These are phyloP conservation scores for Candida orba DNA, from an alignment of 805 yeast genomes.

Conservation along the genomic window DNA sequence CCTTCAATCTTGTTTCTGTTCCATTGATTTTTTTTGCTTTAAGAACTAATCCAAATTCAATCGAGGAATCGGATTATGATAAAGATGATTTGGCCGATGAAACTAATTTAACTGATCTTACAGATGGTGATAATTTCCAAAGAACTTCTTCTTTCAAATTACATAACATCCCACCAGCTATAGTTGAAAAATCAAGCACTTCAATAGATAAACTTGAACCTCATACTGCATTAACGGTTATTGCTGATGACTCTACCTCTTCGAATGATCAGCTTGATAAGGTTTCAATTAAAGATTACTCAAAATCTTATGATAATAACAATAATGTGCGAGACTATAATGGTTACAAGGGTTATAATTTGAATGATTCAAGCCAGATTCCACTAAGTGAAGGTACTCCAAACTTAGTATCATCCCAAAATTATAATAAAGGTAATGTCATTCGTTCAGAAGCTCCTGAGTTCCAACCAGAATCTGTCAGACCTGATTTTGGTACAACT, in stretches of 20 bases:
- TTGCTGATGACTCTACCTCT: conserved; percentile 20
- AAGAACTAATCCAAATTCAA: conserved; percentile 14
- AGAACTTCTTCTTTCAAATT: conserved; percentile 8
- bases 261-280: conserved; percentile 19
- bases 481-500: conserved; percentile 17
- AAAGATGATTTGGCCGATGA: conserved; percentile 7
- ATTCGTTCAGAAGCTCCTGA: conserved; percentile 17
- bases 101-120: conserved; percentile 19
- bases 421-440: conserved; percentile 18
- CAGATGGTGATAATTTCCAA: conserved; percentile 19
- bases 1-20: conserved; percentile 42
- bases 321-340: conserved; percentile 1
- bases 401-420: conserved; percentile 20
- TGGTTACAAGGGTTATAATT: conserved; percentile 13
- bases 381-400: conserved; percentile 19
- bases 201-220: conserved; percentile 14
- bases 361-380: neutral
- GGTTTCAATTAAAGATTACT: conserved; percentile 19
- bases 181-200: conserved; percentile 1
- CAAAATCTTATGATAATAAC: conserved; percentile 9
- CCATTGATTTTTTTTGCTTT: conserved; percentile 40
- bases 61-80: conserved; percentile 8
- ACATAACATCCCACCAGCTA: conserved; percentile 8
- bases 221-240: conserved; percentile 15
- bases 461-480: conserved; percentile 18